Evolutionary conservation across 1,284 basidiomycete genomes (phyloP).

Genomic region (Ustilago nuda): DNA sequence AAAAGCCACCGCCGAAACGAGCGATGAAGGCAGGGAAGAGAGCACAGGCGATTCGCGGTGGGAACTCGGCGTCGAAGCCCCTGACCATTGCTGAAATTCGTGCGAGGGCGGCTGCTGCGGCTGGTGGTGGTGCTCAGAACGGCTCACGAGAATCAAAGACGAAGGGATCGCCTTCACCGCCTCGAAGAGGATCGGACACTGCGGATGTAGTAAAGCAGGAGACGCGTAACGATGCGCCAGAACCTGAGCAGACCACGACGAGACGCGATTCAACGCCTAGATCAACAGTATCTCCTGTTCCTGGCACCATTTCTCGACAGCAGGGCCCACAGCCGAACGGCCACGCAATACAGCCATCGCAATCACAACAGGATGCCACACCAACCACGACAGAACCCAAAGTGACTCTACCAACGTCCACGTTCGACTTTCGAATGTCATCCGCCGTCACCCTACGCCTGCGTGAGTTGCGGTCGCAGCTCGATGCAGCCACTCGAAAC

Average conservation of each 20-base stretch:
- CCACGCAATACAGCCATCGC: background rate
- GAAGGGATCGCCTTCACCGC: background rate
- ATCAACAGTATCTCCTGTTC: background rate
- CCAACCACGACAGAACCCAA: background rate
- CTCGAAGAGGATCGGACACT: background rate
- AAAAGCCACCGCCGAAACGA: constrained; percentile 21
- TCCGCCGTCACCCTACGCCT: constrained; percentile 66
- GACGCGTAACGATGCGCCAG: background rate
- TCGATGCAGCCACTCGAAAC: constrained; percentile 31
- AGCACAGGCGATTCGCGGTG: constrained; percentile 38
- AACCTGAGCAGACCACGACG: background rate
- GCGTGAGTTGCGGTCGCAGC: constrained; percentile 49
- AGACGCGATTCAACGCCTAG: background rate
- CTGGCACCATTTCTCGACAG: background rate
- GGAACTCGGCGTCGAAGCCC: constrained; percentile 20
- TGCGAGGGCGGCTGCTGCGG: constrained; percentile 26
- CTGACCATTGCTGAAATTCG: constrained; percentile 43
- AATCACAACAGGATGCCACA: background rate
- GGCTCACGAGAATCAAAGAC: background rate
- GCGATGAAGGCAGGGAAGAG: constrained; percentile 33
- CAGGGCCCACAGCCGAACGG: background rate
- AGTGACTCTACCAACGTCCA: constrained; percentile 8
- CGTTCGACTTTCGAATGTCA: constrained; percentile 37
- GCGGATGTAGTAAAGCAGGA: background rate
- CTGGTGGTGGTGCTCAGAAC: constrained; percentile 3